These are phyloP conservation scores for Starmerella stigmatis DNA, from an alignment of 805 yeast species.

Conservation along the genomic window DNA sequence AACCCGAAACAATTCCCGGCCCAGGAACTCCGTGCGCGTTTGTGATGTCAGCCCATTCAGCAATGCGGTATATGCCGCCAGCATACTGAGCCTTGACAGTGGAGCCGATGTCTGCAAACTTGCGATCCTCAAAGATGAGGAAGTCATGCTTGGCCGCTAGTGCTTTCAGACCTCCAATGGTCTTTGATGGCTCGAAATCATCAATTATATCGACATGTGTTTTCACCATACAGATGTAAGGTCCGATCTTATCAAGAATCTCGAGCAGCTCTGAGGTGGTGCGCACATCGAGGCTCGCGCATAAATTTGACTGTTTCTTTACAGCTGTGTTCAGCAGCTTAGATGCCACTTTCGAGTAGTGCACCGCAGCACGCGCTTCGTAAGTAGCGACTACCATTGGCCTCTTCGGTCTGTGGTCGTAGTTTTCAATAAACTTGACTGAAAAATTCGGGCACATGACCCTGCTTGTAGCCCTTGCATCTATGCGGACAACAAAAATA, in stretches of 20 bases:
- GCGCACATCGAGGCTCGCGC: slow-evolving; percentile 88
- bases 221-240: slow-evolving; percentile 81
- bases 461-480: no score
- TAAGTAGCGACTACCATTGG: not conserved
- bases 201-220: slow-evolving; percentile 90
- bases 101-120: slow-evolving; percentile 97
- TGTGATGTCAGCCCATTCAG: slow-evolving; percentile 92
- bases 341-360: slow-evolving; percentile 69
- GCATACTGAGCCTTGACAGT: slow-evolving; percentile 90
- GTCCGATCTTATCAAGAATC: slow-evolving; percentile 74
- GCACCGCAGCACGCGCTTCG: slow-evolving; percentile 40
- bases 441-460: not conserved
- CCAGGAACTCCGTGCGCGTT: slow-evolving; percentile 98
- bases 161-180: slow-evolving; percentile 61
- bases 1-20: slow-evolving; percentile 79
- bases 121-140: slow-evolving; percentile 90
- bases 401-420: not conserved
- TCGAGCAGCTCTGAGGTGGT: slow-evolving; percentile 64
- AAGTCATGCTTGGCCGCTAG: slow-evolving; percentile 76
- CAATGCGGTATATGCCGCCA: slow-evolving; percentile 81
- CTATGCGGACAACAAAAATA: no score
- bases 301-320: slow-evolving; percentile 70
- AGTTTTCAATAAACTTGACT: not conserved
- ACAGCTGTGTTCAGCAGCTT: slow-evolving; percentile 67
- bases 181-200: slow-evolving; percentile 74